Evolutionary conservation across 805 yeast species (phyloP), one percentile per base, ranked within the genome.

Genomic region (Pichia thaimueangensis): DNA sequence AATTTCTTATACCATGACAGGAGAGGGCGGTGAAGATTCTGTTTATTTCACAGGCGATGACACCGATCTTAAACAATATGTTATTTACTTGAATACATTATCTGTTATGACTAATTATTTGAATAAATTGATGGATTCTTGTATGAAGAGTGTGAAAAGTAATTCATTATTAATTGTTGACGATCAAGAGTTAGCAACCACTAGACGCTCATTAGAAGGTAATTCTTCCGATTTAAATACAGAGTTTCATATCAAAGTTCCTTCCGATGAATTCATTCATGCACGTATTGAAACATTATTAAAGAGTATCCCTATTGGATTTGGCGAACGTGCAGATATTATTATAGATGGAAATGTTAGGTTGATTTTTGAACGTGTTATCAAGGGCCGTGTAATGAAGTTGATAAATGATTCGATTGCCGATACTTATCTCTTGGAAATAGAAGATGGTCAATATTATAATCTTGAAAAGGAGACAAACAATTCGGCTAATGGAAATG

Each of bases 61-160:
- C 15, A 43, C 41, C 13, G 48, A 43, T 20, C 59, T 85, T 13
- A 70, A 76, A 25, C 75, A 74, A 13, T 88, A 78, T 55, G 63
- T 87, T 31, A 65, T 85, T 1, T 75, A 82, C 45, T 65, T 88
- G 45, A 89, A 91, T 60, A 80, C 94, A 2, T 67, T 88, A 5
- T 77, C 82, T 10, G 63, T 80, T 33, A 79, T 84, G 20, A 70
- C 74, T 19, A 69, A 66, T 7, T 84, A 86, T 54, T 67, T 84
- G 27, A 58, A 63, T 11, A 76, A 74, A 44, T 61, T 86, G 30
- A 50, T 79, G 9, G 63, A 59, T n/a, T 73, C 74, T 36, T 48
- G 75, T 30, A 55, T 57, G 15, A 44, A 45, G 7, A 55, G 51
- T 28, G 39, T 60, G 20, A 52, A 47, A 7, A 41, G 43, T 12